Conservation (phyloP, 2,329 filamentous ascomycete genomes). For the Exophiala spinifera region DNA sequence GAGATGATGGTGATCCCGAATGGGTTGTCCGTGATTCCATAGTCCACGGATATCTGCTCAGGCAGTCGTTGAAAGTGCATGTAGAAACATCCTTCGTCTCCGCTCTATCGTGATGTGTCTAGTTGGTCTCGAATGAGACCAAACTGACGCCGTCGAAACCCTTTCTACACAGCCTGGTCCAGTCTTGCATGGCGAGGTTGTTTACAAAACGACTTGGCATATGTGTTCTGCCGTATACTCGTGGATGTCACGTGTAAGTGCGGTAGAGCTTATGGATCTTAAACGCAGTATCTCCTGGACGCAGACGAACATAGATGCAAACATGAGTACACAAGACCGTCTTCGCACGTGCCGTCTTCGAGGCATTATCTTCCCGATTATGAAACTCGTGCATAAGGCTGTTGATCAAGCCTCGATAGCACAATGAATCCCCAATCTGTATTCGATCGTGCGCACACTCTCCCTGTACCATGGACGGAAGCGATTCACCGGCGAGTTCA, state of each 20-base stretch:
- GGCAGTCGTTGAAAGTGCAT: too few species aligned
- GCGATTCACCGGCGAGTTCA: conserved; percentile 25
- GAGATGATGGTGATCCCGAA: neutral
- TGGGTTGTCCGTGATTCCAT: neutral
- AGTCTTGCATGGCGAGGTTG: too few species aligned
- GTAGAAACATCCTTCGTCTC: too few species aligned
- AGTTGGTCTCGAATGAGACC: too few species aligned
- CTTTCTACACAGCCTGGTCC: too few species aligned
- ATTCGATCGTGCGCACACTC: conserved; percentile 2
- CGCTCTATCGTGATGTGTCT: too few species aligned
- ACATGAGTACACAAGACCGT: too few species aligned
- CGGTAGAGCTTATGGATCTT: neutral
- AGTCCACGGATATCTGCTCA: neutral
- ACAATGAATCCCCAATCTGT: conserved; percentile 20
- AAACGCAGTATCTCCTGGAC: neutral
- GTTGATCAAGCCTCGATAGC: conserved; percentile 4
- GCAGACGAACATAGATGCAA: too few species aligned
- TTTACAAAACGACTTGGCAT: too few species aligned
- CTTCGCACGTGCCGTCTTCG: neutral
- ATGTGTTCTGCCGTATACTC: neutral
- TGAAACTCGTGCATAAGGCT: conserved; percentile 1
- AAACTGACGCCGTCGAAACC: too few species aligned
- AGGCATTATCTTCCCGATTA: conserved; percentile 4
- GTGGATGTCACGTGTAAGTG: neutral
- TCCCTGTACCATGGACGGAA: conserved; percentile 26